These are phyloP conservation scores for Teratosphaeria pseudoeucalypti DNA, from an alignment of 2,329 filamentous ascomycete genomes.

Conservation along the genomic window DNA sequence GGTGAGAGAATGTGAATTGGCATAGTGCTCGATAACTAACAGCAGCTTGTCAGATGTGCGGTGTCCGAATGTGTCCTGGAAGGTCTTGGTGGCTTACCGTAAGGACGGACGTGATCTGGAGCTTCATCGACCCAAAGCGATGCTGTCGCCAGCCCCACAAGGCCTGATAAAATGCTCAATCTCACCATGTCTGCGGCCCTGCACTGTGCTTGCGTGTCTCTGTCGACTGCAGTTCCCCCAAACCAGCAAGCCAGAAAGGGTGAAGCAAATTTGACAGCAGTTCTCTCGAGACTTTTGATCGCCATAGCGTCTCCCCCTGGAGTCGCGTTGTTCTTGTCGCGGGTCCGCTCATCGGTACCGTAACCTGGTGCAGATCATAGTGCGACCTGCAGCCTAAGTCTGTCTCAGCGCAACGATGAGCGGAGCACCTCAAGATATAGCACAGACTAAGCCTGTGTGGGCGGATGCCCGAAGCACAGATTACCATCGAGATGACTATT, in stretches of 20 bases:
- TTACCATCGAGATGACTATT: not conserved
- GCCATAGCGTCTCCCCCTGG: not conserved
- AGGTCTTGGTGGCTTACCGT: not conserved
- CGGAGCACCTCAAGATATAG: not conserved
- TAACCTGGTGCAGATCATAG: not conserved
- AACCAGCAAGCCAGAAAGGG: not conserved
- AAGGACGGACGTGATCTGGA: not conserved
- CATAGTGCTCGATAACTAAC: not conserved
- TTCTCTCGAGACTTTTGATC: not conserved
- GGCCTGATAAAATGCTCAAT: not conserved
- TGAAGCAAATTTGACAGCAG: not conserved
- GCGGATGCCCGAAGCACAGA: not conserved
- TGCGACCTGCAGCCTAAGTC: not conserved
- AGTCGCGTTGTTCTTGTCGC: not conserved
- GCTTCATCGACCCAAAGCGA: not conserved
- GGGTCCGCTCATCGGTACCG: not conserved
- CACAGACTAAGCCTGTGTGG: not conserved
- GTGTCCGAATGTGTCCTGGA: not conserved
- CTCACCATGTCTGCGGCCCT: not conserved
- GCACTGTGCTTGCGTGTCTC: not conserved
- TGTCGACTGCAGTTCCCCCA: not conserved
- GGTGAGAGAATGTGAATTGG: not conserved
- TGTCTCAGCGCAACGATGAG: not conserved
- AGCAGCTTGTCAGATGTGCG: not conserved
- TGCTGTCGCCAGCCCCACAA: not conserved